These are phyloP conservation scores for Beauveria rudraprayagi DNA, from an alignment of 2,329 filamentous ascomycete genomes.

Conservation along the genomic window DNA sequence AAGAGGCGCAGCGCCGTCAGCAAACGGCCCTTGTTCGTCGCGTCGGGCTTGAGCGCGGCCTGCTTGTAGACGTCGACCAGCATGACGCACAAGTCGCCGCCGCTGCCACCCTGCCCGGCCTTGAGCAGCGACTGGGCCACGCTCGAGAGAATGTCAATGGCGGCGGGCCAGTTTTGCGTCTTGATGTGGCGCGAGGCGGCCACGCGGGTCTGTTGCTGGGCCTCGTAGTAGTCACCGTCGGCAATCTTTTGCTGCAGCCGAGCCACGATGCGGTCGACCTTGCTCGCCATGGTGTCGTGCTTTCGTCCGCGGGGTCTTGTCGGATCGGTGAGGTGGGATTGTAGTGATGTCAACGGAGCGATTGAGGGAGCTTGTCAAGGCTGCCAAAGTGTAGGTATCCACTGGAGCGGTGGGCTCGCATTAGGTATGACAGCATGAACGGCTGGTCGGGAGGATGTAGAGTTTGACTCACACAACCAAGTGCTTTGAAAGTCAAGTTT, in stretches of 20 bases:
- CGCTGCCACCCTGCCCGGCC: conserved; percentile 88
- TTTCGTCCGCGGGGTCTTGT: too few species aligned
- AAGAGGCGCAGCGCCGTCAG: conserved; percentile 76
- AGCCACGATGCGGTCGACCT: conserved; percentile 44
- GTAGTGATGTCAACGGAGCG: too few species aligned
- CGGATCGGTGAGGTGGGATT: too few species aligned
- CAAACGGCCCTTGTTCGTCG: conserved; percentile 64
- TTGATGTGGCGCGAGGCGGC: conserved; percentile 93
- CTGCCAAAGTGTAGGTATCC: too few species aligned
- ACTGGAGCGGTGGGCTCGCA: too few species aligned
- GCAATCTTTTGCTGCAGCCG: conserved; percentile 77
- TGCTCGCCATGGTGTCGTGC: conserved; percentile 28
- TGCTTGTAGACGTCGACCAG: conserved; percentile 88
- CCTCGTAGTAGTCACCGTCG: conserved; percentile 94
- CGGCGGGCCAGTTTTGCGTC: conserved; percentile 71
- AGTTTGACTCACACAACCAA: too few species aligned
- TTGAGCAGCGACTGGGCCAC: conserved; percentile 81
- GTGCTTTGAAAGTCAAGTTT: too few species aligned
- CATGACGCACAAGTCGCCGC: conserved; percentile 81
- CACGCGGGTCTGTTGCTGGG: conserved; percentile 94
- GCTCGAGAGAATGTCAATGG: conserved; percentile 76
- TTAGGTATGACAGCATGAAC: too few species aligned
- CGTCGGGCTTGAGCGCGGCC: conserved; percentile 69
- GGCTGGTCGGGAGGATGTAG: too few species aligned
- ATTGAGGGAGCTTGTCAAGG: too few species aligned